Evolutionary conservation across 2,329 filamentous ascomycete species (phyloP), one percentile per base, ranked within the genome.

Genomic region (Hypoxylon sp.): DNA sequence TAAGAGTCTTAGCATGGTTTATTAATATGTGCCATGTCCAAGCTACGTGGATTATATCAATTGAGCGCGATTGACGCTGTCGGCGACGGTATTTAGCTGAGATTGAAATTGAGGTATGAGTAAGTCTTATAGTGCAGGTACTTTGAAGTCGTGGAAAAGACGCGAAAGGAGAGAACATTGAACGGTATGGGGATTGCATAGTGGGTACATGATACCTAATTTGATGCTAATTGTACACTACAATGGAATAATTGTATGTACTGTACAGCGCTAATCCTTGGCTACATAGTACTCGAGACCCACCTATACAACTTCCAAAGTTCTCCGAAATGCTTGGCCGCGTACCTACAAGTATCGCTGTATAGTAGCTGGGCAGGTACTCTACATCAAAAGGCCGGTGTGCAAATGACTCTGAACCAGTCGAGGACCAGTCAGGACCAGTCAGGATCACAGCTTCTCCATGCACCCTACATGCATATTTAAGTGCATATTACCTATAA

Each of bases 401-500:
- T 66, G 38, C 36, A 52, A 34, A 53, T 17, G 19, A 30, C 25
- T 56, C n/a, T n/a, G n/a, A n/a, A n/a, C n/a, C n/a, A n/a, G n/a
- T n/a, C n/a, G n/a, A n/a, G n/a, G n/a, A n/a, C n/a, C n/a, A n/a
- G n/a, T n/a, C n/a, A n/a, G 13, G 48, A 30, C 46, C 55, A 58
- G 63, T 67, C 19, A 60, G 38, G 46, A 32, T 38, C 48, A 65
- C 38, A 53, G 46, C 46, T 45, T 51, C 11, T 25, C 49, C 66
- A 69, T 63, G 67, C 63, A 59, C 59, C 61, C 65, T 70, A 68
- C 58, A 68, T 68, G 65, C 68, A 70, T 70, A 70, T 67, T 65
- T 65, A 61, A 67, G 62, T 67, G 64, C 64, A 67, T 64, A 68
- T 64, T 60, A 52, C 56, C 41, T 62, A 67, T 68, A 70, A 63